These are phyloP conservation scores for Emmonsiellopsis sp. DNA, from an alignment of 2,329 filamentous ascomycete species.

Conservation along the genomic window DNA sequence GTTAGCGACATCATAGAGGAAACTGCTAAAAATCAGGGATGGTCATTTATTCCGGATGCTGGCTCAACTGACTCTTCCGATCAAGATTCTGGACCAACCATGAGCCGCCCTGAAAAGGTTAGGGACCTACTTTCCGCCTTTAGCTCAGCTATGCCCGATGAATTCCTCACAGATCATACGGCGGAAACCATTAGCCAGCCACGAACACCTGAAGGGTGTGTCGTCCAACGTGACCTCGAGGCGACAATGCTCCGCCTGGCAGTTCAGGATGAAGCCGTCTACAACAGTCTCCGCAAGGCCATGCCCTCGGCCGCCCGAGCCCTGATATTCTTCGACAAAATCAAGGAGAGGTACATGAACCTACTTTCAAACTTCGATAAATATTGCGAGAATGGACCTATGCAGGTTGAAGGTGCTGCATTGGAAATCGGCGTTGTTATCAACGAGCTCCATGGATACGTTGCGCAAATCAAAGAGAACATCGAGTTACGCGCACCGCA, in stretches of 20 bases:
- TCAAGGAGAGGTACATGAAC: slow-evolving; percentile 25
- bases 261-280: slow-evolving; percentile 36
- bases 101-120: slow-evolving; percentile 31
- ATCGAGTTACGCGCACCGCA: slow-evolving; percentile 26
- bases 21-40: slow-evolving; percentile 24
- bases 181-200: slow-evolving; percentile 24
- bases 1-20: slow-evolving; percentile 24
- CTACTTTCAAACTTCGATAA: slow-evolving; percentile 31
- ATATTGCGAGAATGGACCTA: slow-evolving; percentile 28
- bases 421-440: slow-evolving; percentile 26
- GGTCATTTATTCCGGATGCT: slow-evolving; percentile 25
- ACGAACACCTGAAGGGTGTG: slow-evolving; percentile 32
- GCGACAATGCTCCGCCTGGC: slow-evolving; percentile 38
- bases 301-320: slow-evolving; percentile 35
- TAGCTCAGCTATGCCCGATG: slow-evolving; percentile 28
- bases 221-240: slow-evolving; percentile 36
- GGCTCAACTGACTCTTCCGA: slow-evolving; percentile 6
- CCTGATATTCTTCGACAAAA: slow-evolving; percentile 37
- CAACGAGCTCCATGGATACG: slow-evolving; percentile 21
- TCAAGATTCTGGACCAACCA: slow-evolving; percentile 15
- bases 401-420: slow-evolving; percentile 12
- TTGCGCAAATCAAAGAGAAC: slow-evolving; percentile 25
- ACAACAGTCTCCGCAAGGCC: slow-evolving; percentile 31
- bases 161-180: slow-evolving; percentile 34
- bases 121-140: slow-evolving; percentile 41